phyloP scores from a whole-genome alignment of 306 rosid genomes.

The Cucurbita moschata region DNA sequence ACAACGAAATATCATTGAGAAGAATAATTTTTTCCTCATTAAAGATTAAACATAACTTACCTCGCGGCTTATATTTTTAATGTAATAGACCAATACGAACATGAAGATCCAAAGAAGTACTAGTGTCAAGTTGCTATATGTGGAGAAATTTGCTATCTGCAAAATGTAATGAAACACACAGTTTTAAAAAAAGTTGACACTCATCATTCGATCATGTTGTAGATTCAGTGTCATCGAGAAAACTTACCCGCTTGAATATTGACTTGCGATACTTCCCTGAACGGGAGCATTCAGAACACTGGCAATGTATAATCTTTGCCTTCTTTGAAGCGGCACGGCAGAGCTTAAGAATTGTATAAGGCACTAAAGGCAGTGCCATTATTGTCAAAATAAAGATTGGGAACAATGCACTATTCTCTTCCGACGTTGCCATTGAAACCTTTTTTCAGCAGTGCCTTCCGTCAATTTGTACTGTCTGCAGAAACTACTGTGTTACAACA shows the following conservation, averaged over 20 bases:
- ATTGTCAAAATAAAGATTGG: slow-evolving; percentile 91
- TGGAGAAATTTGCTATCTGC: slow-evolving; percentile 87
- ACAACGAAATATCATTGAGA: background rate
- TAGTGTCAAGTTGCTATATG: slow-evolving; percentile 60
- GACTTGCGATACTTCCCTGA: slow-evolving; percentile 90
- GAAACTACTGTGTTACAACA: background rate
- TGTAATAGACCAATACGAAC: slow-evolving; percentile 77
- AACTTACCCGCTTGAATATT: slow-evolving; percentile 63
- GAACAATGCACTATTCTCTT: slow-evolving; percentile 78
- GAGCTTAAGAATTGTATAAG: slow-evolving; percentile 73
- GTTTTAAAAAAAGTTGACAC: background rate
- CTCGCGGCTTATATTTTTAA: slow-evolving; percentile 72
- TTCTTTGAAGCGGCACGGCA: slow-evolving; percentile 63
- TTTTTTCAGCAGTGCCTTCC: slow-evolving; percentile 15
- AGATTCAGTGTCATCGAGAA: background rate
- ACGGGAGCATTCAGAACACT: slow-evolving; percentile 66
- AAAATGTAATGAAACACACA: slow-evolving; percentile 7
- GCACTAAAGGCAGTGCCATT: slow-evolving; percentile 87
- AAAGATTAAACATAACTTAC: slow-evolving; percentile 23
- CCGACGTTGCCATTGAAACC: slow-evolving; percentile 68
- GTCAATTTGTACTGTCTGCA: slow-evolving; percentile 19
- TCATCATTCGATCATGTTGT: background rate
- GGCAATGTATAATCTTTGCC: slow-evolving; percentile 82
- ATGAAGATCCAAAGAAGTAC: slow-evolving; percentile 76
- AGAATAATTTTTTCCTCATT: background rate